phyloP scores from a whole-genome alignment of 1,284 basidiomycete species.

The Trichosporon faecale region DNA sequence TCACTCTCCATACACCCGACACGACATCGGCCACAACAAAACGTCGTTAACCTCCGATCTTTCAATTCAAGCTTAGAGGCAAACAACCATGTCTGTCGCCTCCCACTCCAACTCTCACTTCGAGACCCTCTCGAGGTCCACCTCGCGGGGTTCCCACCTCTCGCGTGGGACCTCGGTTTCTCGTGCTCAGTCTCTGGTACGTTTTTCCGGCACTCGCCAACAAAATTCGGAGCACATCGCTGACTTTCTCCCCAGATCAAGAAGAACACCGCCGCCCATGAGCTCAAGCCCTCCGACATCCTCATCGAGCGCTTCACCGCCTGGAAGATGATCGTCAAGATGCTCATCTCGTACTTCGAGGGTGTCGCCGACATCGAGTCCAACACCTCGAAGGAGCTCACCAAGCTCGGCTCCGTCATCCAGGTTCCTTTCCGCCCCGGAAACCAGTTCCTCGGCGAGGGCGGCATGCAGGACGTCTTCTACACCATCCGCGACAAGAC shows the following conservation, averaged over 20 bases:
- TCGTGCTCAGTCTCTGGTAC: constrained; percentile 67
- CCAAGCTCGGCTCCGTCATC: constrained; percentile 93
- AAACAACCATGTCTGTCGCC: constrained; percentile 15
- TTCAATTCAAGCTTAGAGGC: background rate
- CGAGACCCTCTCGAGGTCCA: constrained; percentile 55
- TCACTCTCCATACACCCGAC: constrained; percentile 4
- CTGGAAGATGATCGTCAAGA: constrained; percentile 79
- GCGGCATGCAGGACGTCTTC: constrained; percentile 89
- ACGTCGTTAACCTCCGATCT: background rate
- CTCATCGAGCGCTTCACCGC: constrained; percentile 81
- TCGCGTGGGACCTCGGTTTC: constrained; percentile 63
- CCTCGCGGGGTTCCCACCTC: constrained; percentile 56
- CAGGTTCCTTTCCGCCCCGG: constrained; percentile 95
- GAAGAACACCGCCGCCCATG: constrained; percentile 82
- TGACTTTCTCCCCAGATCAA: constrained; percentile 59
- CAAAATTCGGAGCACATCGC: background rate
- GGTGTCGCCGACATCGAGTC: constrained; percentile 93
- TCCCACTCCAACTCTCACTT: constrained; percentile 38
- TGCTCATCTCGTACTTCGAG: constrained; percentile 71
- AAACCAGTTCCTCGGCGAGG: constrained; percentile 92
- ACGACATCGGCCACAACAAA: background rate
- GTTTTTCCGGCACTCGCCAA: constrained; percentile 19
- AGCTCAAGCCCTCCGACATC: constrained; percentile 90
- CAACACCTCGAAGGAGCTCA: constrained; percentile 90
- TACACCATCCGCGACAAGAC: constrained; percentile 93